Evolutionary conservation across 495 filamentous ascomycete genomes (phyloP), one percentile per base, ranked within the genome.

Genomic region (Venustampulla echinocandica): DNA sequence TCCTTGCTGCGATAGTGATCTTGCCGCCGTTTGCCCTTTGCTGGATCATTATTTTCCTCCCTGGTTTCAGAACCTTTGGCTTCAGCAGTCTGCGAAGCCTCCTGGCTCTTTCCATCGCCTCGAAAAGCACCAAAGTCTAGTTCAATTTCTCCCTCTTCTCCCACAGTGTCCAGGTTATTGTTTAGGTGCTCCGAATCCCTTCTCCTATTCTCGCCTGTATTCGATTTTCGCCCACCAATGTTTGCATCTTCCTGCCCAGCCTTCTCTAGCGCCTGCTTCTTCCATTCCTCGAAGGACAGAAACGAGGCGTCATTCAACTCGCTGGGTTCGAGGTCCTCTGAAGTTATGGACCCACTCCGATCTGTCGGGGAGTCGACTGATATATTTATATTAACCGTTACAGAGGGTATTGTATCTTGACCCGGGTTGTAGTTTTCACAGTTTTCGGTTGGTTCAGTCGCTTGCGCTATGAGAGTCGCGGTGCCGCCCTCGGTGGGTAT

Each of bases 261-360:
- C 57, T 86, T 87, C 25, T 80, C 87, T 10, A 96, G 69, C 63
- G 94, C 95, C 69, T 90, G 85, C 57, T 85, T 86, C 67, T 93
- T 96, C 92, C 92, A 98, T 53, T 97, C 90, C 58, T 96, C 92
- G 56, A 98, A 98, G 0, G 92, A 96, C 42, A 98, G 82, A 59
- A 98, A 97, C 23, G 87, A 81, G 22, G 80, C 81, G 28, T 84
- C 83, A 54, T 90, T 84, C 6, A 95, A 74, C 14, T 84, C 78
- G 0, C 81, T 85, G 21, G 85, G 80, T n/a, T 59, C 52, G 14
- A 47, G 21, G 24, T 59, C 56, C 27, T 30, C 43, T 14, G 44
- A 19, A 2, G 40, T 17, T 24, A 45, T 32, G 3, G 27, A 20
- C 1, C 35, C 34, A 21, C 39, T 47, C 27, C n/a, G n/a, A n/a